Conservation (phyloP, 2,329 filamentous ascomycete genomes). For the Diaporthe aspalathi region DNA sequence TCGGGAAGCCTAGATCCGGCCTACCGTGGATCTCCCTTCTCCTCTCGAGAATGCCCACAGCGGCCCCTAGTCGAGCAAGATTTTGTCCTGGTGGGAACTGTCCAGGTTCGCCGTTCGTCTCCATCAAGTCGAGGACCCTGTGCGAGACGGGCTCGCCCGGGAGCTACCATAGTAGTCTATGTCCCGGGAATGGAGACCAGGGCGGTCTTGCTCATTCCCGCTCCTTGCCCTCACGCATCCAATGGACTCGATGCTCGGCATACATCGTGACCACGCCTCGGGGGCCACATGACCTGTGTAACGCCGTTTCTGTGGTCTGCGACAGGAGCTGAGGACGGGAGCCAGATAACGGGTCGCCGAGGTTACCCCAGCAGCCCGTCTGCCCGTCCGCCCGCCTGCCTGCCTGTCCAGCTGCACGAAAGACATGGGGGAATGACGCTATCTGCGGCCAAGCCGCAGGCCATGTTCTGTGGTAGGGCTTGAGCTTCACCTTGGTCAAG, state of each 20-base stretch:
- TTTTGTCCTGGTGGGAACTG: constrained; percentile 35
- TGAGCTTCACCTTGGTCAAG: constrained; percentile 28
- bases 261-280: constrained; percentile 38
- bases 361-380: constrained; percentile 16
- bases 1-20: constrained; percentile 35
- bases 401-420: constrained; percentile 22
- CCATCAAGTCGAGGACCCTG: constrained; percentile 6
- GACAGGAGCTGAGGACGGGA: constrained; percentile 28
- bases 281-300: constrained; percentile 39
- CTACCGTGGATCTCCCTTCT: constrained; percentile 20
- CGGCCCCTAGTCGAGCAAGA: constrained; percentile 30
- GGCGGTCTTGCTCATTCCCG: constrained; percentile 31
- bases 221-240: constrained; percentile 32
- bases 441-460: constrained; percentile 36
- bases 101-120: constrained; percentile 26
- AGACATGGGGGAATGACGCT: constrained; percentile 18
- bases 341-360: constrained; percentile 32
- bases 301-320: constrained; percentile 29
- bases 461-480: constrained; percentile 19
- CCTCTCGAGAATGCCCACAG: constrained; percentile 11
- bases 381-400: background rate
- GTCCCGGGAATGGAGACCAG: constrained; percentile 20
- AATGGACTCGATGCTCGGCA: constrained; percentile 35
- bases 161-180: too few species aligned
- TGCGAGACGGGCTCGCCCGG: constrained; percentile 37